A percentile compares a stretch with the other conserved stretches of the same genome.
Evolutionary conservation across 768 basidiomycete genomes (phyloP).

Genomic region (Lyophyllum decastes): DNA sequence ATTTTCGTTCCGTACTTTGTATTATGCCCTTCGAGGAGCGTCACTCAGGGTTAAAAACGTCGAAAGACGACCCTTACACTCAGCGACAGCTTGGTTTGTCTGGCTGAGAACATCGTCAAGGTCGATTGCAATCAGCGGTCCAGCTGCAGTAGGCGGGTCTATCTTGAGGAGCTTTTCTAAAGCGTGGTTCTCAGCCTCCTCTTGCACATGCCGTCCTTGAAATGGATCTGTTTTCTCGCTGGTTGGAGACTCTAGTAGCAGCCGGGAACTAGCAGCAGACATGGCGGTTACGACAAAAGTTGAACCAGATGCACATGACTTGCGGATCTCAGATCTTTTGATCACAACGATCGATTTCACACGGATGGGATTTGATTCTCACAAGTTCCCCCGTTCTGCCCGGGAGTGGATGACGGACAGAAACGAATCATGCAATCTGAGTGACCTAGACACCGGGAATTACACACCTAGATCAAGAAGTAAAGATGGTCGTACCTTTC

Average conservation of each 20-base stretch:
- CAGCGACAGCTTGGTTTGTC: conserved; percentile 58
- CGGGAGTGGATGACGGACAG: not conserved
- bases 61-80: conserved; percentile 45
- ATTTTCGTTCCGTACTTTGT: conserved; percentile 57
- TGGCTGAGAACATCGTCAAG: conserved; percentile 67
- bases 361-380: too few relatives aligned
- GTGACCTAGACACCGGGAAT: conserved; percentile 1
- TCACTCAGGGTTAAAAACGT: not conserved
- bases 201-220: conserved; percentile 4
- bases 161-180: conserved; percentile 24
- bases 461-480: not conserved
- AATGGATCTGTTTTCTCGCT: conserved; percentile 3
- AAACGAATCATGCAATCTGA: conserved; percentile 6
- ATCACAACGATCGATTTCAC: not conserved
- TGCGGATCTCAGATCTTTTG: not conserved
- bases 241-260: conserved; percentile 15
- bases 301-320: not conserved
- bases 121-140: conserved; percentile 60
- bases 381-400: too few relatives aligned
- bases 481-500: conserved; percentile 44
- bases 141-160: conserved; percentile 23
- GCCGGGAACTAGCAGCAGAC: conserved; percentile 31
- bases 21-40: conserved; percentile 60
- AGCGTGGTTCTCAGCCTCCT: conserved; percentile 24
- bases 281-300: conserved; percentile 13